Percentiles rank a stretch among this genome's conserved stretches.
Conservation (phyloP, 192 early-diverging fungal genomes). For the Kappamyces sp. region DNA sequence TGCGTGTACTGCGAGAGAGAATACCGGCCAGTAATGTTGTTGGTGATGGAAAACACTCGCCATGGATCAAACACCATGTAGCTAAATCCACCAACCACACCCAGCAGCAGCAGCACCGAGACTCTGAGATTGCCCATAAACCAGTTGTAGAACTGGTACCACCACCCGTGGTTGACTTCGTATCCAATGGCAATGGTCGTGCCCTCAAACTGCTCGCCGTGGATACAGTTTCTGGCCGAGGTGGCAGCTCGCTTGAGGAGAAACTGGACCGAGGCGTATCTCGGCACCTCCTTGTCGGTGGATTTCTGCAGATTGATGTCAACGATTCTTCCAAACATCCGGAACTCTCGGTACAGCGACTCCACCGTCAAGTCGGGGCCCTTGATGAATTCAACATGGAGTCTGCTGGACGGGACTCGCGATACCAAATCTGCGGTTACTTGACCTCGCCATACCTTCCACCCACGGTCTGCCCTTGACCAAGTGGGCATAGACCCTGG, state of each 20-base stretch:
- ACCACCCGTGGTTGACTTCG: conserved; percentile 37
- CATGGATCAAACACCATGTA: conserved; percentile 89
- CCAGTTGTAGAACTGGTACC: conserved; percentile 70
- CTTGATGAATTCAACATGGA: conserved; percentile 61
- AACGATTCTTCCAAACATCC: conserved; percentile 74
- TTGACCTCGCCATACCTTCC: conserved; percentile 12
- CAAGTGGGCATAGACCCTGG: conserved; percentile 29
- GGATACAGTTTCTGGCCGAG: conserved; percentile 85
- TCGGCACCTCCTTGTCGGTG: conserved; percentile 65
- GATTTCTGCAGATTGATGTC: conserved; percentile 66
- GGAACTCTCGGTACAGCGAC: conserved; percentile 40
- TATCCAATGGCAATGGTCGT: conserved; percentile 49
- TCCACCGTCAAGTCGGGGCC: conserved; percentile 62
- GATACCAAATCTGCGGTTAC: conserved; percentile 31
- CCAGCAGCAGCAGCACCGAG: conserved; percentile 68
- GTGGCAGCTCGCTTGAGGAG: conserved; percentile 74
- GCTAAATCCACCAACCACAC: conserved; percentile 64
- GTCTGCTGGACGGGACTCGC: conserved; percentile 30
- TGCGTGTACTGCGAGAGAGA: conserved; percentile 54
- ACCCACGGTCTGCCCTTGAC: conserved; percentile 38
- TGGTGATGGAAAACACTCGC: conserved; percentile 80
- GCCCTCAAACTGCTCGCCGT: conserved; percentile 67
- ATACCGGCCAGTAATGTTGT: conserved; percentile 77
- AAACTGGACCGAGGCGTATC: conserved; percentile 77
- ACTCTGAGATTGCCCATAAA: conserved; percentile 2